Evolutionary conservation across 495 filamentous ascomycete genomes (phyloP).

Genomic region (Xylaria telfairii): DNA sequence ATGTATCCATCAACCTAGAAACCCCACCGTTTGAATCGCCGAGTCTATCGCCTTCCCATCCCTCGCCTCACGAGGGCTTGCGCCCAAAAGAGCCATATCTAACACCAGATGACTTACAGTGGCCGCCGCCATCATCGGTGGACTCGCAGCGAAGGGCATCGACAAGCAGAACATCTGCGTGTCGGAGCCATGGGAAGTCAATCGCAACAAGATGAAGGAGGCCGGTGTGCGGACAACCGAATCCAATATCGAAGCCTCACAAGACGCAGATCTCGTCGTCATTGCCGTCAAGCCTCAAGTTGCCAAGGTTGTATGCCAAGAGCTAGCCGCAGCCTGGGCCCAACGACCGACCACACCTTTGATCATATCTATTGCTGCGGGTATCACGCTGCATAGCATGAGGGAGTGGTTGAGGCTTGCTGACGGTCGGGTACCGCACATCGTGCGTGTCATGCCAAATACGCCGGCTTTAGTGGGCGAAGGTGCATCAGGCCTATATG

Average conservation of each 20-base stretch:
- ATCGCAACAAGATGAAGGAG: conserved; percentile 41
- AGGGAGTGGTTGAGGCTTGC: conserved; percentile 41
- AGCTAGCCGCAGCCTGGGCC: conserved; percentile 40
- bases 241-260: conserved; percentile 42
- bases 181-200: conserved; percentile 45
- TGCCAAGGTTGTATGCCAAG: conserved; percentile 42
- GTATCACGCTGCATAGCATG: conserved; percentile 41
- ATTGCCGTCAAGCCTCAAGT: conserved; percentile 48
- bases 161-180: conserved; percentile 51
- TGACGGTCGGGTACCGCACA: conserved; percentile 39
- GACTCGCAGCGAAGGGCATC: conserved; percentile 41
- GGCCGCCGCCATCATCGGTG: conserved; percentile 48
- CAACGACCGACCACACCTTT: conserved; percentile 44
- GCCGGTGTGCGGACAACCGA: conserved; percentile 41
- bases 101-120: conserved; percentile 22
- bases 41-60: not conserved
- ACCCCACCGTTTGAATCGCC: not conserved
- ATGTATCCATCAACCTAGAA: not conserved
- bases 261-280: conserved; percentile 41
- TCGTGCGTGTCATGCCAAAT: conserved; percentile 48
- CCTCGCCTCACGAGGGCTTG: not conserved
- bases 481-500: conserved; percentile 45
- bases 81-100: conserved; percentile 7
- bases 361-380: conserved; percentile 46
- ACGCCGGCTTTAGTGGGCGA: conserved; percentile 48